Evolutionary conservation across 108 stramenopile species (phyloP).

Genomic region (Cyclotella distinguenda): DNA sequence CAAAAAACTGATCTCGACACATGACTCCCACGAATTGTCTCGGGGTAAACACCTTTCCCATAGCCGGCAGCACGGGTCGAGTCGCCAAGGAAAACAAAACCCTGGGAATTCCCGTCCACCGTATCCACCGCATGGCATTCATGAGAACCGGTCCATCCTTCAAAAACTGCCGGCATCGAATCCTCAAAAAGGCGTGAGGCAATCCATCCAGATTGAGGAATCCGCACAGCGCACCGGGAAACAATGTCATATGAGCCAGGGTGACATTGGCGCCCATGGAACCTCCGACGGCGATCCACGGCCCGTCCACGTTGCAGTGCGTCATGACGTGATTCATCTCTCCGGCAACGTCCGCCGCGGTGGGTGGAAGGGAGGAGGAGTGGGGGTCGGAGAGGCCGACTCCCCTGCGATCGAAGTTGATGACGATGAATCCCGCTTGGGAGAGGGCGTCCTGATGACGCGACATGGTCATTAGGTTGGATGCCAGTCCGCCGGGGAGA

Average conservation of each 20-base stretch:
- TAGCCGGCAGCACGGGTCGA: not conserved
- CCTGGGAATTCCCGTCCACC: conserved; percentile 19
- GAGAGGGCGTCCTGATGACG: conserved; percentile 16
- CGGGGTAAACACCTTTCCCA: conserved; percentile 14
- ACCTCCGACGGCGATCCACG: conserved; percentile 15
- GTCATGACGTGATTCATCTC: conserved; percentile 22
- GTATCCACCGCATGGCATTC: conserved; percentile 3
- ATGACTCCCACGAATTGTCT: conserved; percentile 16
- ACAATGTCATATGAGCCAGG: conserved; percentile 7
- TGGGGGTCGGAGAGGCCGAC: conserved; percentile 10
- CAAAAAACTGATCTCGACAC: conserved; percentile 21
- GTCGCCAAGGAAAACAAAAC: conserved; percentile 5
- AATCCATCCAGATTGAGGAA: conserved; percentile 25
- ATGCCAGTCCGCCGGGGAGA: conserved; percentile 15
- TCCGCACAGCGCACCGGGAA: conserved; percentile 7
- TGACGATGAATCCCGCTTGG: conserved; percentile 6
- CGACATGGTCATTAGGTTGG: conserved; percentile 23
- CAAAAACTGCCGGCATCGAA: conserved; percentile 10
- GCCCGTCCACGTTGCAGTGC: not conserved
- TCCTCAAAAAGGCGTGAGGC: conserved; percentile 18
- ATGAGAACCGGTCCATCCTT: conserved; percentile 1
- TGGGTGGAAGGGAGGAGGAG: not conserved
- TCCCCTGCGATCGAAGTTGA: conserved; percentile 15
- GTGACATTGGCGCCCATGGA: conserved; percentile 24
- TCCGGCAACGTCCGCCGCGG: conserved; percentile 14